Conservation (phyloP, 1,139 yeast genomes). For the Geotrichum phurueaensis region DNA sequence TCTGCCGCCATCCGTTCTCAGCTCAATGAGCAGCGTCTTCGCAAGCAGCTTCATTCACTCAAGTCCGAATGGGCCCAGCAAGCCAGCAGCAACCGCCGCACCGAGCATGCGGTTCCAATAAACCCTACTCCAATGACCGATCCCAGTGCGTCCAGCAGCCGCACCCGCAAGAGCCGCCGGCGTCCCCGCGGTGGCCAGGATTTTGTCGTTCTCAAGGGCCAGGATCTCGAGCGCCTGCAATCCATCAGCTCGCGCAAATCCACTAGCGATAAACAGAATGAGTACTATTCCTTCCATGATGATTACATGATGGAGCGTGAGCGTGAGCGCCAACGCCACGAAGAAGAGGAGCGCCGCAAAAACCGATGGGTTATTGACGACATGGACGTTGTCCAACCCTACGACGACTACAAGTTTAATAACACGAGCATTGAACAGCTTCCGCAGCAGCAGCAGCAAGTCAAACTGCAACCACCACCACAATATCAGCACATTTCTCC, state of each 20-base stretch:
- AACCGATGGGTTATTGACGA: slow-evolving; percentile 3
- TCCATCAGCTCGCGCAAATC: neutral
- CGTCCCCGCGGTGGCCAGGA: neutral
- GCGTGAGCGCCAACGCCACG: neutral
- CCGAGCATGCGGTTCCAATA: neutral
- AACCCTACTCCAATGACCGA: neutral
- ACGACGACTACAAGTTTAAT: slow-evolving; percentile 2
- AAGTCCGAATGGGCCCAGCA: slow-evolving; percentile 9
- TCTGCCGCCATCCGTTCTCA: slow-evolving; percentile 3
- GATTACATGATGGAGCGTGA: slow-evolving; percentile 4
- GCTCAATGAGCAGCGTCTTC: slow-evolving; percentile 9
- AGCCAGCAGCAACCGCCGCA: slow-evolving; percentile 1
- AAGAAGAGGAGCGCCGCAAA: slow-evolving; percentile 3
- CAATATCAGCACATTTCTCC: neutral
- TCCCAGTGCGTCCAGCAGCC: neutral
- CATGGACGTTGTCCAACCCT: slow-evolving; percentile 2
- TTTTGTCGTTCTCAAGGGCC: neutral
- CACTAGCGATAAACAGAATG: neutral
- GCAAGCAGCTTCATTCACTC: slow-evolving; percentile 2
- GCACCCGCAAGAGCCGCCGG: slow-evolving; percentile 1
- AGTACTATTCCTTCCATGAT: slow-evolving; percentile 8
- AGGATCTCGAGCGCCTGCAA: neutral
- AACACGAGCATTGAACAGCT: neutral
- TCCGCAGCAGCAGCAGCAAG: neutral
- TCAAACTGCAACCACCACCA: neutral